Evolutionary conservation across 192 early-diverging fungal species (phyloP).

Genomic region (Cladochytrium replicatum): DNA sequence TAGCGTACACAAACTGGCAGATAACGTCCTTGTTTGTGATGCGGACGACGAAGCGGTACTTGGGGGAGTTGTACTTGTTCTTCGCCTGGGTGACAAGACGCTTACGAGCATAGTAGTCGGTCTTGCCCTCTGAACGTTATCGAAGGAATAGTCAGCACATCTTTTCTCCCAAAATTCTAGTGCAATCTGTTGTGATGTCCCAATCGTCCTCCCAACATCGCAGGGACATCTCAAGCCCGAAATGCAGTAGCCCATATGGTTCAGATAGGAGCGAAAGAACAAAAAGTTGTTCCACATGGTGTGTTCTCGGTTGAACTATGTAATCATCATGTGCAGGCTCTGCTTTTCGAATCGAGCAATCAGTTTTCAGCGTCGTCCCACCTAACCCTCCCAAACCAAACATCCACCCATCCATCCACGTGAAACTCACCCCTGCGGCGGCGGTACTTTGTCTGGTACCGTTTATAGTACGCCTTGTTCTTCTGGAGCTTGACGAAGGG

Average conservation of each 20-base stretch:
- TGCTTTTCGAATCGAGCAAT: too few relatives aligned
- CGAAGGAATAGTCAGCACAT: too few relatives aligned
- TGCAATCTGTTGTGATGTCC: too few relatives aligned
- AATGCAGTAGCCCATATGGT: too few relatives aligned
- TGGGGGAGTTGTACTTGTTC: slow-evolving; percentile 99
- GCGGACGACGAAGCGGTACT: slow-evolving; percentile 98
- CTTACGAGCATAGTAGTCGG: slow-evolving; percentile 99
- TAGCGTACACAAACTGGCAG: slow-evolving; percentile 95
- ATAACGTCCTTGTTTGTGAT: slow-evolving; percentile 98
- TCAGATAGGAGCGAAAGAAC: slow-evolving; percentile 94
- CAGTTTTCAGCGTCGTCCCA: not conserved
- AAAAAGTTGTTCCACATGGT: slow-evolving; percentile 38
- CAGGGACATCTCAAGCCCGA: too few relatives aligned
- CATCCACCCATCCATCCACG: too few relatives aligned
- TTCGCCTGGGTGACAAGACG: slow-evolving; percentile 97
- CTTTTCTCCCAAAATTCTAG: too few relatives aligned
- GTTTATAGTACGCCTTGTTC: slow-evolving; percentile 99
- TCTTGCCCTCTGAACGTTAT: slow-evolving; percentile 84
- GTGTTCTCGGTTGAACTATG: slow-evolving; percentile 74
- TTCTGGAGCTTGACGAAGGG: slow-evolving; percentile 70
- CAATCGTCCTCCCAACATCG: too few relatives aligned
- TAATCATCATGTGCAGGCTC: slow-evolving; percentile 55
- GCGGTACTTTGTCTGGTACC: slow-evolving; percentile 99
- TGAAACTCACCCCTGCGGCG: slow-evolving; percentile 80
- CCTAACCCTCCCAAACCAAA: too few relatives aligned